Percentiles rank a stretch among this genome's conserved stretches.
phyloP scores from a whole-genome alignment of 306 rosid genomes.

The Parietaria judaica region DNA sequence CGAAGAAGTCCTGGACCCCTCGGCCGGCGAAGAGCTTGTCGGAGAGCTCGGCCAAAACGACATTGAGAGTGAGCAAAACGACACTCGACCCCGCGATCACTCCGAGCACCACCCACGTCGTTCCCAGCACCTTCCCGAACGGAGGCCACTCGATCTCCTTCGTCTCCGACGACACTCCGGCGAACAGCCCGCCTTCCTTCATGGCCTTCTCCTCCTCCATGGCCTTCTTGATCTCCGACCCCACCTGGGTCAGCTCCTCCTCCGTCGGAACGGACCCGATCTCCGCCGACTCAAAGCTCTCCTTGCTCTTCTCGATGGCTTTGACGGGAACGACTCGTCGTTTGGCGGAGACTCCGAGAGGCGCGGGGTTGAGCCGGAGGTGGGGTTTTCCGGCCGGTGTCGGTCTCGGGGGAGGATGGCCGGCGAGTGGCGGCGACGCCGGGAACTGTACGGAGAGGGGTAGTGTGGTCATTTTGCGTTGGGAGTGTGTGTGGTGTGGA shows the following conservation, averaged over 20 bases:
- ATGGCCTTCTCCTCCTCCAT: slow-evolving; percentile 56
- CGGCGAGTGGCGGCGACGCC: slow-evolving; percentile 6
- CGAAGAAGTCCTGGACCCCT: slow-evolving; percentile 81
- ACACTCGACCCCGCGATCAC: slow-evolving; percentile 81
- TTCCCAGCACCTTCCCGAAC: slow-evolving; percentile 74
- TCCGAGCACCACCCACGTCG: slow-evolving; percentile 72
- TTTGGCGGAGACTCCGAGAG: neutral
- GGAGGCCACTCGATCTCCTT: slow-evolving; percentile 83
- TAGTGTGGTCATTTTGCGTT: slow-evolving; percentile 21
- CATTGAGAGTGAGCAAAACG: slow-evolving; percentile 82
- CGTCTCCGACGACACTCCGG: slow-evolving; percentile 73
- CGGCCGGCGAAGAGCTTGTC: slow-evolving; percentile 59
- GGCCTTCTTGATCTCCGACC: slow-evolving; percentile 65
- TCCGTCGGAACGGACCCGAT: slow-evolving; percentile 12
- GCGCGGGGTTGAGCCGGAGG: neutral
- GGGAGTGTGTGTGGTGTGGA: slow-evolving; percentile 24
- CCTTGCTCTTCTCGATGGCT: slow-evolving; percentile 52
- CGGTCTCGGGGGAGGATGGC: slow-evolving; percentile 13
- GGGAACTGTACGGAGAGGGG: slow-evolving; percentile 19
- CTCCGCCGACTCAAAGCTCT: slow-evolving; percentile 32
- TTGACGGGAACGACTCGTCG: slow-evolving; percentile 6
- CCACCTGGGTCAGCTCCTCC: slow-evolving; percentile 38
- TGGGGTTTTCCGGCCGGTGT: slow-evolving; percentile 2
- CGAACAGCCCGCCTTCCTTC: slow-evolving; percentile 30
- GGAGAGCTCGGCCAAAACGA: slow-evolving; percentile 67